These are phyloP conservation scores for Pseudogymnoascus sp. DNA, from an alignment of 2,329 filamentous ascomycete genomes.

Conservation along the genomic window DNA sequence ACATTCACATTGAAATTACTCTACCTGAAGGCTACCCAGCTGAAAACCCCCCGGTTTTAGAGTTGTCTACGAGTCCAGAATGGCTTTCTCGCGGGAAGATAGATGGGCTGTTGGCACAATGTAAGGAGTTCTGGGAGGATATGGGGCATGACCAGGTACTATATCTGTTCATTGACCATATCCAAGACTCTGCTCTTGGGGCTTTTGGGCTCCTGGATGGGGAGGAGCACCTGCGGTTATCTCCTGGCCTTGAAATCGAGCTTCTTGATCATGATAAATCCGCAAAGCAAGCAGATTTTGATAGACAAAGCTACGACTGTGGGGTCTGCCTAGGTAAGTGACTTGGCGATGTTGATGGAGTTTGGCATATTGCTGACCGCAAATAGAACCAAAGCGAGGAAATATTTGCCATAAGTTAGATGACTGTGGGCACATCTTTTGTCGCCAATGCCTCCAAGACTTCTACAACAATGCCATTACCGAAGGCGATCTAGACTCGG, in stretches of 20 bases:
- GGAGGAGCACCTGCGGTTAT: conserved; percentile 44
- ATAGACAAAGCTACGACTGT: conserved; percentile 79
- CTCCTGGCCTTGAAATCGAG: conserved; percentile 56
- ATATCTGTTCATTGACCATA: conserved; percentile 57
- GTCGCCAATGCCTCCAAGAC: conserved; percentile 75
- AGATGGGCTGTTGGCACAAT: conserved; percentile 44
- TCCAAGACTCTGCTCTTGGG: conserved; percentile 51
- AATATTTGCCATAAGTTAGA: conserved; percentile 71
- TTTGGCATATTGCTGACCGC: conserved; percentile 6
- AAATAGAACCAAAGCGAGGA: conserved; percentile 79
- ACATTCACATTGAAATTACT: conserved; percentile 45
- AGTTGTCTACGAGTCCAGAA: conserved; percentile 45
- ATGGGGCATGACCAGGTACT: conserved; percentile 51
- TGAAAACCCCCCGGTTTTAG: conserved; percentile 42
- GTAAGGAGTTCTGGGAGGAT: conserved; percentile 53
- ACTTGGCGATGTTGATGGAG: conserved; percentile 14
- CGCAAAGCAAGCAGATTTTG: conserved; percentile 67
- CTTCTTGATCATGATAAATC: conserved; percentile 73
- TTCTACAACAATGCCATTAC: conserved; percentile 85
- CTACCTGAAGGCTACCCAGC: conserved; percentile 54
- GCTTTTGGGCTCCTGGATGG: conserved; percentile 51
- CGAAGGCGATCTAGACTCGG: conserved; percentile 71
- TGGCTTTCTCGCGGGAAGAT: conserved; percentile 49
- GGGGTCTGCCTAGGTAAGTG: conserved; percentile 67
- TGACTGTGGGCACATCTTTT: conserved; percentile 87